Evolutionary conservation across 768 basidiomycete genomes (phyloP).

Genomic region (Clavulina sp.): DNA sequence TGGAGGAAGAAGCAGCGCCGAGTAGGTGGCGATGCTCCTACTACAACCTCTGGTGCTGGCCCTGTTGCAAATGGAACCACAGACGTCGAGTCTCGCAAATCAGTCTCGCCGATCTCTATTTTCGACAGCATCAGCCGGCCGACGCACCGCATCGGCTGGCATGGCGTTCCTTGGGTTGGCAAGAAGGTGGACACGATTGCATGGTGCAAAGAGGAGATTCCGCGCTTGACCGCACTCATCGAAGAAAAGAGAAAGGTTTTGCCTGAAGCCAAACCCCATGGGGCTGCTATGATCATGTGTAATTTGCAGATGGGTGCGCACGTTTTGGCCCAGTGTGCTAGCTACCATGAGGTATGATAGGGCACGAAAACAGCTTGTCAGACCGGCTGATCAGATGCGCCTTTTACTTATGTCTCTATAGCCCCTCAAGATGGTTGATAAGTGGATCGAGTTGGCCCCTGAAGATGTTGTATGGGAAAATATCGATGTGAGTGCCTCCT

Average conservation of each 20-base stretch:
- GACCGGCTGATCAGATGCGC: too few relatives aligned
- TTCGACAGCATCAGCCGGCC: constrained; percentile 38
- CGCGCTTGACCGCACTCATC: constrained; percentile 27
- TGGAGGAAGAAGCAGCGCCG: constrained; percentile 47
- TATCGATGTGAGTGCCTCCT: too few relatives aligned
- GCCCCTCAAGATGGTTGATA: constrained; percentile 33
- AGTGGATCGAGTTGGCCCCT: constrained; percentile 40
- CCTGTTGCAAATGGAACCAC: constrained; percentile 15
- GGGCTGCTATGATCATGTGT: constrained; percentile 46
- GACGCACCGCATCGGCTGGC: constrained; percentile 31
- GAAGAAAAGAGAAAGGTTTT: constrained; percentile 23
- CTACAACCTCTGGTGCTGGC: constrained; percentile 26
- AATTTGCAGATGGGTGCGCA: constrained; percentile 61
- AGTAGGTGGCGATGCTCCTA: constrained; percentile 25
- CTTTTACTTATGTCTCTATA: constrained; percentile 9
- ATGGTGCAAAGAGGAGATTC: constrained; percentile 43
- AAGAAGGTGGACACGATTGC: constrained; percentile 50
- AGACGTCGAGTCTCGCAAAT: constrained; percentile 17
- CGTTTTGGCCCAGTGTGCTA: constrained; percentile 43
- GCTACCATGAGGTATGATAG: constrained; percentile 23
- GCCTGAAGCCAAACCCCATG: constrained; percentile 29
- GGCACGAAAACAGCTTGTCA: background rate
- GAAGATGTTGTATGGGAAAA: constrained; percentile 38
- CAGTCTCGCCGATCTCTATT: constrained; percentile 15
- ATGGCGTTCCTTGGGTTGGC: constrained; percentile 35